A percentile compares a stretch with the other conserved stretches of the same genome.
Conservation (phyloP, 805 yeast species). For the Candida wancherniae region DNA sequence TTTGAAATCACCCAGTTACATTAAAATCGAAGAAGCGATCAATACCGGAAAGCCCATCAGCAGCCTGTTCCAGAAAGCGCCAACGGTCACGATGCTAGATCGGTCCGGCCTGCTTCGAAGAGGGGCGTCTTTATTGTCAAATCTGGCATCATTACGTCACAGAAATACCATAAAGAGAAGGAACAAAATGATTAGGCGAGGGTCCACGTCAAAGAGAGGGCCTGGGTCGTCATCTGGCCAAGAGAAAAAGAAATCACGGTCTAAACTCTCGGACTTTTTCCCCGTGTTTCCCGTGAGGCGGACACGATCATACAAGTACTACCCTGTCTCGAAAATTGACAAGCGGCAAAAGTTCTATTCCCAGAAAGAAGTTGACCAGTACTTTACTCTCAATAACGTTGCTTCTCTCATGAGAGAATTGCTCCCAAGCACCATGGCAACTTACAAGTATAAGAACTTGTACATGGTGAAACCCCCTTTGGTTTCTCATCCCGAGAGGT, state of each 20-base stretch:
- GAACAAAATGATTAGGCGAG: conserved; percentile 23
- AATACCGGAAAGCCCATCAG: conserved; percentile 7
- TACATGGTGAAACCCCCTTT: conserved; percentile 12
- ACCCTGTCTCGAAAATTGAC: conserved; percentile 11
- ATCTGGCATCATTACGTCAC: conserved; percentile 27
- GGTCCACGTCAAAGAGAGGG: conserved; percentile 2
- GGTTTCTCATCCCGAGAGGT: conserved; percentile 5
- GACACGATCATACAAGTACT: conserved; percentile 28
- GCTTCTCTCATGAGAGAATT: conserved; percentile 21
- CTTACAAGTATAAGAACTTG: conserved; percentile 20
- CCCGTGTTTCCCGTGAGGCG: conserved; percentile 34
- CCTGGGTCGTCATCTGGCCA: no score
- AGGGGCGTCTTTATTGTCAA: conserved; percentile 26
- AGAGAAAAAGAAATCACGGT: conserved; percentile 1
- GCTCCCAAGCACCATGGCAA: conserved; percentile 26
- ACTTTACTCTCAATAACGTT: conserved; percentile 19
- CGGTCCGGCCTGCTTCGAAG: conserved; percentile 15
- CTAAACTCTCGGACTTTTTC: conserved; percentile 5
- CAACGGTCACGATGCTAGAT: conserved; percentile 14
- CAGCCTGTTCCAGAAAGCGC: conserved; percentile 1
- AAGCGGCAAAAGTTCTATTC: conserved; percentile 20
- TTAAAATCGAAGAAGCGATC: conserved; percentile 13
- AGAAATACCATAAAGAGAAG: conserved; percentile 27
- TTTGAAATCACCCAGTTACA: conserved; percentile 12
- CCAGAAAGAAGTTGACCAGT: conserved; percentile 14